Evolutionary conservation across 31 red algal species (phyloP), one percentile per base, ranked within the genome.

Genomic region (Endocladia muricata): DNA sequence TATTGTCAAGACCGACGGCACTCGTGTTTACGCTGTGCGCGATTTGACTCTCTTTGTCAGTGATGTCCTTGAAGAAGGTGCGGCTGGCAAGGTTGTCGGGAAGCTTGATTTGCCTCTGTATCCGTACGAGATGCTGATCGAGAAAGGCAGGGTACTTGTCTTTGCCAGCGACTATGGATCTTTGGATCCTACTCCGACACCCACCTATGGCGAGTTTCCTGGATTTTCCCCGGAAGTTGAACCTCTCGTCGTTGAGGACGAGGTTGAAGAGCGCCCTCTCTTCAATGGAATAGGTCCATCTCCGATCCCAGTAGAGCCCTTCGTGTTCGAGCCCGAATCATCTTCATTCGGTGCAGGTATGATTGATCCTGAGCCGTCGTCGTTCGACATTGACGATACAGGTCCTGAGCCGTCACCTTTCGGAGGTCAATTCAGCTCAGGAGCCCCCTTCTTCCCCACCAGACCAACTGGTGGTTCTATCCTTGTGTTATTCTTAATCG

Each of bases 1-100:
- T 37, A 64, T 83, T 17, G 70, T 91, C 62, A 91, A 91, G 79
- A 92, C 88, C 0, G 88, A 92, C 54, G 88, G 81, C 62, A 38
- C 38, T 35, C 73, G 80, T 22, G 73, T 85, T 43, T 84, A 80
- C 67, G 79, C 72, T 2, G 41, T 91, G 15, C 69, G 70, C 49
- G 70, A 71, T 54, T 61, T 6, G 19, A 79, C 76, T 26, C 64
- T 91, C 62, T 71, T 64, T 39, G 70, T 78, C 29, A 47, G 82
- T 2, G 33, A 77, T 56, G 78, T 83, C 15, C 35, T 69, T 7
- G 79, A 71, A n/a, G 79, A 66, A 4, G 87, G 78, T 43, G 58
- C 41, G 26, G 35, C 37, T 25, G 77, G 77, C 32, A 63, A 51
- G 1, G 70, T 78, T 28, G 42, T 55, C 3, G 59, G 78, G 37